Base-by-base conservation (phyloP, 2,329 filamentous ascomycete genomes). In the Cladosporium halotolerans region DNA sequence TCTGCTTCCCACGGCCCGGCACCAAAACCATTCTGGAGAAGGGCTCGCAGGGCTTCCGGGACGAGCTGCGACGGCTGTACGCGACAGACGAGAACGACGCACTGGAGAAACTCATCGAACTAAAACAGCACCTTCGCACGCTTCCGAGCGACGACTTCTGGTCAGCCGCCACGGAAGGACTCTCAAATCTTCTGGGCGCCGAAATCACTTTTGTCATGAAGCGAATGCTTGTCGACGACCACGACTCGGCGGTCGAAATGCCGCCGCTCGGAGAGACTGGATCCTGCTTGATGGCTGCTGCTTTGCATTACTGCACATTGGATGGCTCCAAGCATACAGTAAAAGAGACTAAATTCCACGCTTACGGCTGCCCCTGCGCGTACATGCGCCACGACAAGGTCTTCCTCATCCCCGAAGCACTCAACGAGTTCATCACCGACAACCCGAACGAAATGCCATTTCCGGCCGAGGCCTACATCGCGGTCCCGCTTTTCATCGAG, bases 381-480 rank as follows among this genome's bases (percentile, higher is more conserved):
- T 79, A 85, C 64, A 86, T 88, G 84, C 81, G 80, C 59, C 80
- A 87, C 64, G 83, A 86, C 70, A 85, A 86, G 66, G 80, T 86
- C 47, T 84, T 86, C 64, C 69, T 87, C 53, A 81, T 88, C 18
- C 81, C 84, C 0, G 80, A 86, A 53, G 74, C 76, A 40, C 68
- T 88, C 43, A 74, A 73, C 50, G 77, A 80, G 4, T 79, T 84
- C 62, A 76, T 80, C 44, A 74, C 77, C 23, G 73, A 82, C 58
- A 84, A 84, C 59, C 81, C 81, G 4, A 84, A 85, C 61, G 67
- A 73, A 46, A 68, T 86, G 10, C 79, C 82, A 0, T 79, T 83
- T 28, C 73, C 79, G 2, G 80, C 79, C 32, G 84, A 87, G 61
- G 82, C 83, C 2, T 88, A 85, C 63, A 73, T 88, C 34, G 82